phyloP scores from a whole-genome alignment of 2,329 filamentous ascomycete species.

The Colletotrichum falcatum region DNA sequence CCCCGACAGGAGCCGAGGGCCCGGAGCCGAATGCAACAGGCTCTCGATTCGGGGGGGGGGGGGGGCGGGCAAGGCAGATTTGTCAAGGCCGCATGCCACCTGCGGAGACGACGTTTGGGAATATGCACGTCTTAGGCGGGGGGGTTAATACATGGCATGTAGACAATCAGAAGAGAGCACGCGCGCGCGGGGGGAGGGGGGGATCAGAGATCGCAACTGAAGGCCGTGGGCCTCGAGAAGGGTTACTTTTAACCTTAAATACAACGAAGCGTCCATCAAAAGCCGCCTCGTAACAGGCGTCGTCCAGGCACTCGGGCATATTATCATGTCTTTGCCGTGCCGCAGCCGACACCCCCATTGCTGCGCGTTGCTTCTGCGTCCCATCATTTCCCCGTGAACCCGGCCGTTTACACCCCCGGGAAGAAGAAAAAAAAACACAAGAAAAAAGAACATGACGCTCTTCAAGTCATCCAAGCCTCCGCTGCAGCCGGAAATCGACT shows the following conservation, averaged over 20 bases:
- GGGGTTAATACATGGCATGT: too few relatives aligned
- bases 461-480: constrained; percentile 9
- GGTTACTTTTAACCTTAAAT: background rate
- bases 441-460: too few relatives aligned
- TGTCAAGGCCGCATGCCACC: background rate
- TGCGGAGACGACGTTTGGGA: constrained; percentile 9
- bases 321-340: background rate
- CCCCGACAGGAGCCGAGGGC: background rate
- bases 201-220: background rate
- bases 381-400: background rate
- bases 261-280: background rate
- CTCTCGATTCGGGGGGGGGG: constrained; percentile 1
- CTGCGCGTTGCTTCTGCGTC: background rate
- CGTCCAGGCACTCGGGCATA: background rate
- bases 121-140: constrained; percentile 14
- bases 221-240: too few relatives aligned
- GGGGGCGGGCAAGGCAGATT: constrained; percentile 18
- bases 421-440: too few relatives aligned
- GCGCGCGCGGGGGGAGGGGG: too few relatives aligned
- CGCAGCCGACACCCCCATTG: background rate
- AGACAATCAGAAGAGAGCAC: background rate
- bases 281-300: background rate
- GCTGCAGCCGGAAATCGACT: background rate
- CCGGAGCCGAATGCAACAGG: constrained; percentile 7
- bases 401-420: background rate